These are phyloP conservation scores for Postia placenta DNA, from an alignment of 768 basidiomycete genomes.

Conservation along the genomic window DNA sequence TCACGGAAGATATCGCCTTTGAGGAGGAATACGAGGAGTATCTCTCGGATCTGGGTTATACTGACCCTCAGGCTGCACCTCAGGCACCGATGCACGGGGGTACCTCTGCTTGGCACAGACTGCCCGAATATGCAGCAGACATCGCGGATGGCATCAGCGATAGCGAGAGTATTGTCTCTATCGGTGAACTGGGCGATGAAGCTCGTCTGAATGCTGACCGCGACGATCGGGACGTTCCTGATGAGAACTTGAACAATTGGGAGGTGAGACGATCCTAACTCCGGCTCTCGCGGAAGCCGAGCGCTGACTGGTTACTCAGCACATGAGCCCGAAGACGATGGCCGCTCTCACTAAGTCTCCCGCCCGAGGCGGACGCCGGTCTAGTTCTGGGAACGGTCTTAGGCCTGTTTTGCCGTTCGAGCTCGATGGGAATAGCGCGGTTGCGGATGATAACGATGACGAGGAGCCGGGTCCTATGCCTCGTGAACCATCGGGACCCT, in stretches of 20 bases:
- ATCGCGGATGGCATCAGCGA: conserved; percentile 90
- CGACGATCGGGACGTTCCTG: conserved; percentile 55
- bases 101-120: conserved; percentile 72
- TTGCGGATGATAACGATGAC: conserved; percentile 63
- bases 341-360: conserved; percentile 90
- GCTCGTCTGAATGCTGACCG: conserved; percentile 55
- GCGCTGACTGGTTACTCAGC: conserved; percentile 38
- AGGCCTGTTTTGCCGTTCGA: conserved; percentile 77
- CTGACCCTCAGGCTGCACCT: conserved; percentile 46
- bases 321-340: conserved; percentile 96
- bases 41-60: conserved; percentile 79
- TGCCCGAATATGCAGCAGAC: conserved; percentile 74
- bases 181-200: conserved; percentile 84
- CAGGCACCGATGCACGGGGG: conserved; percentile 34
- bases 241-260: conserved; percentile 93
- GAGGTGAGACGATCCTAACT: conserved; percentile 64
- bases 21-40: conserved; percentile 98
- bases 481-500: conserved; percentile 64
- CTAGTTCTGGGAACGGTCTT: conserved; percentile 71
- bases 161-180: conserved; percentile 87
- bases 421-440: conserved; percentile 68
- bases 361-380: conserved; percentile 60
- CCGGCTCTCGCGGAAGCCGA: not conserved
- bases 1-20: conserved; percentile 89
- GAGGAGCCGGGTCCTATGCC: conserved; percentile 72